Evolutionary conservation across 441 rosid genomes (phyloP).

Genomic region (Pelargonium cotyledonis): DNA sequence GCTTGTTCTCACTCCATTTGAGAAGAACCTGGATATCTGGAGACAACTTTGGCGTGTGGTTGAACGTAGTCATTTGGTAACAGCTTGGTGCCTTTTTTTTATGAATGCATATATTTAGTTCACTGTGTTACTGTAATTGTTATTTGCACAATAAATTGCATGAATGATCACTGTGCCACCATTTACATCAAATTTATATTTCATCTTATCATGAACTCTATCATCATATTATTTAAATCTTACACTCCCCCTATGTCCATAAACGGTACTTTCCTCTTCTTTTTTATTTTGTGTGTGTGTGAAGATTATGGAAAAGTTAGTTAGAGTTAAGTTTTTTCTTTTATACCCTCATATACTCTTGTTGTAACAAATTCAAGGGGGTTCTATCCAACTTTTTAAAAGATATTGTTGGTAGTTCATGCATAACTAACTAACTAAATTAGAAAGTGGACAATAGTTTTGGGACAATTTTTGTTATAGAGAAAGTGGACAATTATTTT

Average conservation of each 20-base stretch:
- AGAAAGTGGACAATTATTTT: too few relatives aligned
- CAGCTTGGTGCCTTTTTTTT: neutral
- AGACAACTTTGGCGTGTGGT: slow-evolving; percentile 97
- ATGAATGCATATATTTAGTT: neutral
- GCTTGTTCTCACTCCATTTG: slow-evolving; percentile 88
- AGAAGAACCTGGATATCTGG: slow-evolving; percentile 95
- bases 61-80: slow-evolving; percentile 92
- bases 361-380: too few relatives aligned
- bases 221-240: neutral
- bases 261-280: too few relatives aligned
- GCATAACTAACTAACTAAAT: too few relatives aligned
- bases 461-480: too few relatives aligned
- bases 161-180: neutral
- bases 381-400: too few relatives aligned
- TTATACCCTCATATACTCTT: neutral
- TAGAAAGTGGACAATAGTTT: too few relatives aligned
- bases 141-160: neutral
- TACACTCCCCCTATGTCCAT: neutral
- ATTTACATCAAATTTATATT: neutral
- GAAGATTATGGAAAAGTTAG: too few relatives aligned
- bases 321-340: neutral
- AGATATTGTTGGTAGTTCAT: too few relatives aligned
- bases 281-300: neutral
- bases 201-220: neutral
- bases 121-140: slow-evolving; percentile 9